phyloP scores from a whole-genome alignment of 305 asterid species.

The Plantago rigida region DNA sequence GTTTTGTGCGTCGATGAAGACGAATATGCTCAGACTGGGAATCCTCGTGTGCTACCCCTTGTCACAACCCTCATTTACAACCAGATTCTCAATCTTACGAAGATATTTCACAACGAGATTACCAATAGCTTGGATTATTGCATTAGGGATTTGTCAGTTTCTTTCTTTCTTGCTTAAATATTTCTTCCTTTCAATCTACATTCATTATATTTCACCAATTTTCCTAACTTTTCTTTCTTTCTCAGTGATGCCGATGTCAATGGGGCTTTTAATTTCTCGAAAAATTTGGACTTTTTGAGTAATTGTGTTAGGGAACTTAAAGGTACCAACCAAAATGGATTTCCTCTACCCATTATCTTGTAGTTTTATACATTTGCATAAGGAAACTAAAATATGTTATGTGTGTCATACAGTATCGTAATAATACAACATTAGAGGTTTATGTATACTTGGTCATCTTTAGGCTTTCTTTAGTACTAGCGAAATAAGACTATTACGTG shows the following conservation, averaged over 20 bases:
- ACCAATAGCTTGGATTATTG: constrained; percentile 59
- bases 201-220: constrained; percentile 18
- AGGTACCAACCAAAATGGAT: constrained; percentile 31
- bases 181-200: neutral
- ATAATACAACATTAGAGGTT: no score
- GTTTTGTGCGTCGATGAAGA: constrained; percentile 51
- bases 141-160: constrained; percentile 70
- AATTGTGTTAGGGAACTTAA: constrained; percentile 60
- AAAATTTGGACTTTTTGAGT: constrained; percentile 65
- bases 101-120: constrained; percentile 54
- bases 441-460: no score
- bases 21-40: constrained; percentile 33
- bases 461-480: no score
- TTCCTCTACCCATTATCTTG: no score
- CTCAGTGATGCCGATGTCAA: constrained; percentile 71
- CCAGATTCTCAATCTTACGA: constrained; percentile 70
- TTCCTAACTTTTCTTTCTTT: constrained; percentile 22
- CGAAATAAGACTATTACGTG: no score
- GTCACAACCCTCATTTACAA: constrained; percentile 63
- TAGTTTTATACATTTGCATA: no score
- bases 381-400: no score
- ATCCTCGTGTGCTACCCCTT: constrained; percentile 45
- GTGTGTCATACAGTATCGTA: no score
- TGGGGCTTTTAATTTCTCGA: constrained; percentile 67
- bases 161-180: neutral